phyloP scores from a whole-genome alignment of 1,139 yeast genomes.

The Pichia inconspicua region DNA sequence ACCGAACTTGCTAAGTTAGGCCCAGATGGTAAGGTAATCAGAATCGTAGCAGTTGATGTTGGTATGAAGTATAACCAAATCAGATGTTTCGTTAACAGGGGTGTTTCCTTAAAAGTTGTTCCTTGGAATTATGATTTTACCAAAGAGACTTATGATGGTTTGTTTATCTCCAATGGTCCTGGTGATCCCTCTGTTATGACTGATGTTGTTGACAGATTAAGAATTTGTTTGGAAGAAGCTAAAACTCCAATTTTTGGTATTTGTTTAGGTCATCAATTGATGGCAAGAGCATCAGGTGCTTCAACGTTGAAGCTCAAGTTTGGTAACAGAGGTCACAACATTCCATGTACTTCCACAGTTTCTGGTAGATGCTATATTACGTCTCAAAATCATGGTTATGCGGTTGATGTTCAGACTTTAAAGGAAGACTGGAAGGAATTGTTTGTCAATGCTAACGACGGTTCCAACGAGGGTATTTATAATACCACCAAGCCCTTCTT shows the following conservation, averaged over 20 bases:
- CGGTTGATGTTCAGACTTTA: conserved; percentile 79
- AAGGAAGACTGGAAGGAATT: conserved; percentile 84
- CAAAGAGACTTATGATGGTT: conserved; percentile 78
- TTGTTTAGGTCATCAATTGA: conserved; percentile 96
- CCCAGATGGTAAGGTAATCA: conserved; percentile 66
- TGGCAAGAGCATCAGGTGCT: conserved; percentile 96
- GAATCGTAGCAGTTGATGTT: conserved; percentile 88
- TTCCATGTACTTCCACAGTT: conserved; percentile 90
- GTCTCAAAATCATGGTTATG: conserved; percentile 98
- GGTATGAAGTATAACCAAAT: conserved; percentile 98
- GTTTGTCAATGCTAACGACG: conserved; percentile 93
- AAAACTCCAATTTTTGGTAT: conserved; percentile 91
- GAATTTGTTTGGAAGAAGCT: conserved; percentile 47
- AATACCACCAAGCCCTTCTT: conserved; percentile 81
- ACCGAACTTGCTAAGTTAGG: conserved; percentile 46
- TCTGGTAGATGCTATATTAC: conserved; percentile 98
- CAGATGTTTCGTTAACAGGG: conserved; percentile 92
- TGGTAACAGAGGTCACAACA: conserved; percentile 99
- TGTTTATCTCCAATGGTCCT: conserved; percentile 96
- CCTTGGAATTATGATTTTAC: conserved; percentile 92
- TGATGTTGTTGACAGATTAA: conserved; percentile 52
- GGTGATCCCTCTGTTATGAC: conserved; percentile 94
- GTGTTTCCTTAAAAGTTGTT: conserved; percentile 91
- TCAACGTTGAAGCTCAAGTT: conserved; percentile 84
- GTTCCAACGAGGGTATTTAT: conserved; percentile 97